Conservation (phyloP, 495 filamentous ascomycete genomes). For the Penicilliopsis zonata region DNA sequence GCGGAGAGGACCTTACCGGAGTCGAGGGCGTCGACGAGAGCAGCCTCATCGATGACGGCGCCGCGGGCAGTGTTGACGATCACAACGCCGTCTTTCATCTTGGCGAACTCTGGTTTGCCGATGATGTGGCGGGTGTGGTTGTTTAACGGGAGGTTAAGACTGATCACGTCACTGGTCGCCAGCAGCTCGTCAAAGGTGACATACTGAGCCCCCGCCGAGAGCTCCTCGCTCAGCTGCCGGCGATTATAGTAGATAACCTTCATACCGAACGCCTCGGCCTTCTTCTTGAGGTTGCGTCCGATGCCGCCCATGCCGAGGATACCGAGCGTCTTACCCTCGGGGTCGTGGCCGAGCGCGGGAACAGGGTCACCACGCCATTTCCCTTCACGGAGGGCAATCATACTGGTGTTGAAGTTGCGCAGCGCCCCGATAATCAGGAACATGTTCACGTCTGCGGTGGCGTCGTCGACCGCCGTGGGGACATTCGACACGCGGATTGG, state of each 20-base stretch:
- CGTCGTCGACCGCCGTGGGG: slow-evolving; percentile 69
- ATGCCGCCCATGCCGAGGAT: slow-evolving; percentile 88
- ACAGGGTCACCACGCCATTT: slow-evolving; percentile 41
- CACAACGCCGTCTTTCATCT: slow-evolving; percentile 60
- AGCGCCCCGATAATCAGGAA: slow-evolving; percentile 71
- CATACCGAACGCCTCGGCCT: slow-evolving; percentile 53
- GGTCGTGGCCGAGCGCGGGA: slow-evolving; percentile 45
- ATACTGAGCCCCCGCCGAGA: slow-evolving; percentile 49
- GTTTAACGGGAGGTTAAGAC: slow-evolving; percentile 68
- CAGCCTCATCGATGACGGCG: slow-evolving; percentile 60
- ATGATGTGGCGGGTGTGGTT: slow-evolving; percentile 56
- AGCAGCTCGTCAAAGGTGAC: slow-evolving; percentile 60
- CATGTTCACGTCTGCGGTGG: slow-evolving; percentile 67
- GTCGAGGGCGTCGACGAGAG: slow-evolving; percentile 50
- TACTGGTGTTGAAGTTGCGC: slow-evolving; percentile 53
- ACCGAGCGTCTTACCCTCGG: slow-evolving; percentile 52
- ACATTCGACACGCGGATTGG: slow-evolving; percentile 64
- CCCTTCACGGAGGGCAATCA: slow-evolving; percentile 47
- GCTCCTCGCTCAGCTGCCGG: slow-evolving; percentile 36
- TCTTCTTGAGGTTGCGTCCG: slow-evolving; percentile 46
- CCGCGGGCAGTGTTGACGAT: slow-evolving; percentile 64
- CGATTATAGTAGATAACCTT: slow-evolving; percentile 59
- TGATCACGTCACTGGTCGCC: slow-evolving; percentile 55
- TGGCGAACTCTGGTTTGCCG: slow-evolving; percentile 44
- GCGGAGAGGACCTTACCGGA: slow-evolving; percentile 46